A percentile compares a stretch with the other conserved stretches of the same genome.
phyloP scores from a whole-genome alignment of 192 early-diverging fungal genomes.

The Coemansia sp. region DNA sequence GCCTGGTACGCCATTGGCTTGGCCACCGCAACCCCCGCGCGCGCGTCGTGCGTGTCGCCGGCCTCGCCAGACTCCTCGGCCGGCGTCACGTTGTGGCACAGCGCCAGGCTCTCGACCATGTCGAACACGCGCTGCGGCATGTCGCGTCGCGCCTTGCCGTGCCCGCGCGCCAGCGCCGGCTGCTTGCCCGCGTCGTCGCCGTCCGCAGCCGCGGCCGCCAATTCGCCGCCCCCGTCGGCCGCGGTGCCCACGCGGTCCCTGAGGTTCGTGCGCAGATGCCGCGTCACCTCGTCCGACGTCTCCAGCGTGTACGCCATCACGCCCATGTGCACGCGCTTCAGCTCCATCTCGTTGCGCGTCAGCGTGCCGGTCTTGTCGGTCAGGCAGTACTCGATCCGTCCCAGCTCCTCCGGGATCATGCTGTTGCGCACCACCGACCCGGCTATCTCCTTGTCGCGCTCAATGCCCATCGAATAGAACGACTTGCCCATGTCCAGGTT shows the following conservation, averaged over 20 bases:
- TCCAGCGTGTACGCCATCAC: conserved; percentile 89
- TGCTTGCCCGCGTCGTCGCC: not conserved
- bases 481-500: conserved; percentile 97
- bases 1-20: conserved; percentile 80
- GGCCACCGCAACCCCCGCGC: conserved; percentile 9
- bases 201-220: not conserved
- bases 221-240: not conserved
- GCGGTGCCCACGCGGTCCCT: conserved; percentile 1
- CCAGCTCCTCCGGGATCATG: conserved; percentile 94
- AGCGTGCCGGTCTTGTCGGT: conserved; percentile 96
- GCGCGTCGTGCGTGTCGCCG: conserved; percentile 22
- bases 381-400: conserved; percentile 86
- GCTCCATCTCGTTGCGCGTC: conserved; percentile 96
- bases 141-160: conserved; percentile 68
- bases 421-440: conserved; percentile 88
- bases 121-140: conserved; percentile 82
- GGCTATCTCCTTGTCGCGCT: conserved; percentile 76
- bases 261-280: conserved; percentile 57
- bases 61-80: conserved; percentile 24
- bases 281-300: conserved; percentile 83
- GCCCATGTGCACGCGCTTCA: conserved; percentile 92
- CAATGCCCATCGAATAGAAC: conserved; percentile 85
- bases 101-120: conserved; percentile 79
- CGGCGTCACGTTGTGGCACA: conserved; percentile 86
- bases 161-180: conserved; percentile 9